These are phyloP conservation scores for Apiospora malaysiana DNA, from an alignment of 2,329 filamentous ascomycete genomes.

Conservation along the genomic window DNA sequence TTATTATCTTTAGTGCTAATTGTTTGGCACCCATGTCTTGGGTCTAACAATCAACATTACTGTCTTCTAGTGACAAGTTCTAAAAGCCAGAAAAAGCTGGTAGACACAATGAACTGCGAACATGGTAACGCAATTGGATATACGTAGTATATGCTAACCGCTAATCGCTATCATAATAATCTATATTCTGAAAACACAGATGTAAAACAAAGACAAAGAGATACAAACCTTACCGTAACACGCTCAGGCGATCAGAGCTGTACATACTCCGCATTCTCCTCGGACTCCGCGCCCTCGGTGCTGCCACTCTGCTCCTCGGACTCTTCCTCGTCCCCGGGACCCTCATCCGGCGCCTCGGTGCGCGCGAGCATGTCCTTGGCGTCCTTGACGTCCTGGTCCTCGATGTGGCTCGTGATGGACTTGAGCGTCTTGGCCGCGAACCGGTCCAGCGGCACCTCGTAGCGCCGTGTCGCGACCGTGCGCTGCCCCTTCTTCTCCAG, in stretches of 20 bases:
- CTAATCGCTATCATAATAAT: too few species aligned
- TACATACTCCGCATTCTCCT: background rate
- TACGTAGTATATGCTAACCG: too few species aligned
- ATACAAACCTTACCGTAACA: background rate
- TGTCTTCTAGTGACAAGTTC: too few species aligned
- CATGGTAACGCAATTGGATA: too few species aligned
- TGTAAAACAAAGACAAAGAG: background rate
- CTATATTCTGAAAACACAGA: too few species aligned
- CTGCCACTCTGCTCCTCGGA: background rate
- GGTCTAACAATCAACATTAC: too few species aligned
- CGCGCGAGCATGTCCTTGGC: background rate
- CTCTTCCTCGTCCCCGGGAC: background rate
- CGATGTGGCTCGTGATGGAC: background rate
- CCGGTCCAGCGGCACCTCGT: background rate
- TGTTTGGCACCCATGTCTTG: too few species aligned
- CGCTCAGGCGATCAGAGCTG: background rate
- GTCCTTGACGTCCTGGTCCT: background rate
- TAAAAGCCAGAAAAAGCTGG: too few species aligned
- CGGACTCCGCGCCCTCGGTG: background rate
- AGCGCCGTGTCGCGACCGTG: background rate
- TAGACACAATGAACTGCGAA: too few species aligned
- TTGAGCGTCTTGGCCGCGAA: background rate
- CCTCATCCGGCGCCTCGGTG: background rate
- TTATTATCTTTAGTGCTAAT: too few species aligned
- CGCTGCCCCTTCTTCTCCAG: background rate